These are phyloP conservation scores for Chiua sp. DNA, from an alignment of 1,284 basidiomycete genomes.

Conservation along the genomic window DNA sequence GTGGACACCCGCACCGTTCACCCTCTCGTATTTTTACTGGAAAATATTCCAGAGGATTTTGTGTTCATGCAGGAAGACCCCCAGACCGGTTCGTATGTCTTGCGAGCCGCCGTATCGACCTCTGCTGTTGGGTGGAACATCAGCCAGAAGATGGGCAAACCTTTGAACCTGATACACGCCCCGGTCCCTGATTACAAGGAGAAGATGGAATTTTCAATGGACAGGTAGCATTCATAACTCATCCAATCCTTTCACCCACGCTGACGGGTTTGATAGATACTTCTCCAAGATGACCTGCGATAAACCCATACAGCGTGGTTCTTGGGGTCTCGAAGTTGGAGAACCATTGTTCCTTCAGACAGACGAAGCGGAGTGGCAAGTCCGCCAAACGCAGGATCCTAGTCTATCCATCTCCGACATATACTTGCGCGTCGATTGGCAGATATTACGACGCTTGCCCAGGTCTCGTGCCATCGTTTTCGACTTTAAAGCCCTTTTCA, in stretches of 20 bases:
- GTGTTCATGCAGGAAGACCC: slow-evolving; percentile 46
- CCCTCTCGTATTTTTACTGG: slow-evolving; percentile 48
- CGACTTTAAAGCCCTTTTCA: slow-evolving; percentile 59
- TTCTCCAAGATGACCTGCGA: slow-evolving; percentile 51
- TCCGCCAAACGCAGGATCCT: slow-evolving; percentile 39
- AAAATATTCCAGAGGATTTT: slow-evolving; percentile 59
- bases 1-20: slow-evolving; percentile 35
- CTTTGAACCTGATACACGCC: slow-evolving; percentile 49
- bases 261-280: slow-evolving; percentile 36
- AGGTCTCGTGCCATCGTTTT: slow-evolving; percentile 52
- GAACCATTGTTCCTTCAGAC: slow-evolving; percentile 50
- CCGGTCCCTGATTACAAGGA: slow-evolving; percentile 55
- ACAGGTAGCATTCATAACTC: slow-evolving; percentile 40
- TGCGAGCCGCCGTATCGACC: slow-evolving; percentile 48
- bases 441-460: slow-evolving; percentile 55
- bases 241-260: slow-evolving; percentile 1
- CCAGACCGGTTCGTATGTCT: slow-evolving; percentile 45
- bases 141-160: slow-evolving; percentile 49
- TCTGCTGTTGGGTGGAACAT: slow-evolving; percentile 57
- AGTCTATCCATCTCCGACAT: slow-evolving; percentile 46
- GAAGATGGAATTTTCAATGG: slow-evolving; percentile 53
- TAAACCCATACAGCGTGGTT: slow-evolving; percentile 56
- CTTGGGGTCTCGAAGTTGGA: slow-evolving; percentile 54
- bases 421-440: slow-evolving; percentile 57
- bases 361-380: slow-evolving; percentile 40